These are phyloP conservation scores for Penicillium alfredii DNA, from an alignment of 495 filamentous ascomycete species.

Conservation along the genomic window DNA sequence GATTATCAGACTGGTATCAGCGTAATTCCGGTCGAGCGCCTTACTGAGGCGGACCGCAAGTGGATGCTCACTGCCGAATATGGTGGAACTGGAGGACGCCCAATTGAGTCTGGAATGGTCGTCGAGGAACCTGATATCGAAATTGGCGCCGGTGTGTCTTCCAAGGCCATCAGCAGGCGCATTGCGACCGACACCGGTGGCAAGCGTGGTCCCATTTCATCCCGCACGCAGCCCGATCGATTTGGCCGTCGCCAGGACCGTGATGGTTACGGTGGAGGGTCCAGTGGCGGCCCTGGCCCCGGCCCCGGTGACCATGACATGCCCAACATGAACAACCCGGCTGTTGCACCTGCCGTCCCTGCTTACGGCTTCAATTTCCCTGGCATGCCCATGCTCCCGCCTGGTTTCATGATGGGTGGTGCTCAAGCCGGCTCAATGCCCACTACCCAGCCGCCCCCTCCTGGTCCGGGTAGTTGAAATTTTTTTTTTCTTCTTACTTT, in stretches of 20 bases:
- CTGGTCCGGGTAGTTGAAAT: slow-evolving; percentile 37
- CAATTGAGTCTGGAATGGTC: slow-evolving; percentile 75
- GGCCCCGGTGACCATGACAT: slow-evolving; percentile 31
- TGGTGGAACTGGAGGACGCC: slow-evolving; percentile 80
- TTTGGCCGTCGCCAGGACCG: slow-evolving; percentile 35
- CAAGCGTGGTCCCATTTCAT: slow-evolving; percentile 66
- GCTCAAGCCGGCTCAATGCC: slow-evolving; percentile 28
- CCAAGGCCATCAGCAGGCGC: slow-evolving; percentile 84
- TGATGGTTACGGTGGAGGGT: slow-evolving; percentile 11
- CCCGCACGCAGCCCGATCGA: slow-evolving; percentile 46
- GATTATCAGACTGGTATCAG: slow-evolving; percentile 92
- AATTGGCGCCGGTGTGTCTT: slow-evolving; percentile 93
- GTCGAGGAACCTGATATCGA: slow-evolving; percentile 98
- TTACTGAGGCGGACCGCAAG: slow-evolving; percentile 93
- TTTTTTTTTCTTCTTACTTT: slow-evolving; percentile 4
- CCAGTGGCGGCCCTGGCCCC: too few species aligned
- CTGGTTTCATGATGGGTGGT: slow-evolving; percentile 55
- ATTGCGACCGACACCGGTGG: slow-evolving; percentile 74
- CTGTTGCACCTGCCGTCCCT: slow-evolving; percentile 57
- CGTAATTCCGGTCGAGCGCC: slow-evolving; percentile 81
- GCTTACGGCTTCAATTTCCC: slow-evolving; percentile 61
- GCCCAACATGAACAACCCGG: slow-evolving; percentile 45
- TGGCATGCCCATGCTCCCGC: slow-evolving; percentile 65
- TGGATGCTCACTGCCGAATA: slow-evolving; percentile 96
- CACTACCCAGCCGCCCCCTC: slow-evolving; percentile 39